Conservation (phyloP, 2,329 filamentous ascomycete species). For the Fusarium temperatum region DNA sequence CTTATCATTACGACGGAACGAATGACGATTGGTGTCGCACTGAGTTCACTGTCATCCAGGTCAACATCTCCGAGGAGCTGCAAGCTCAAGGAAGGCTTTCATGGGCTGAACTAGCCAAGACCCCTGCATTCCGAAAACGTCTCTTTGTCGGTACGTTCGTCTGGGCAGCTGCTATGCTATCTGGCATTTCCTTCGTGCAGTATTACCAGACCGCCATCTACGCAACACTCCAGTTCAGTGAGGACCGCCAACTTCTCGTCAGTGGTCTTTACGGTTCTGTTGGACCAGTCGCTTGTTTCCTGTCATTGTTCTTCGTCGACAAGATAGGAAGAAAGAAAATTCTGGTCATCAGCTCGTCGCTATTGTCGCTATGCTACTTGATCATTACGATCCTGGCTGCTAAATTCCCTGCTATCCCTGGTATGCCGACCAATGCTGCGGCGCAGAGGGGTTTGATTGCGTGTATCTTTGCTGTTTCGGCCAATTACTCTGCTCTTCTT, state of each 20-base stretch:
- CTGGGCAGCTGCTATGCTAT: conserved; percentile 54
- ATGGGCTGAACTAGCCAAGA: conserved; percentile 48
- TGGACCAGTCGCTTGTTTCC: conserved; percentile 49
- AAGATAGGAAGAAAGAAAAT: conserved; percentile 50
- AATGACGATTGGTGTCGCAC: conserved; percentile 50
- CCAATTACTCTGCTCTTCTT: conserved; percentile 50
- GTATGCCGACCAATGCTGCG: conserved; percentile 48
- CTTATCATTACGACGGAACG: conserved; percentile 48
- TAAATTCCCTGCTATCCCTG: conserved; percentile 48
- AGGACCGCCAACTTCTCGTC: conserved; percentile 51
- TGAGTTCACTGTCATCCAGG: conserved; percentile 48
- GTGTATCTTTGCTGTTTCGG: conserved; percentile 48
- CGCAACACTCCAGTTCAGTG: conserved; percentile 49
- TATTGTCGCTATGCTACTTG: conserved; percentile 49
- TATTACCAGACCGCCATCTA: conserved; percentile 55
- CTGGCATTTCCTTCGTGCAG: conserved; percentile 54
- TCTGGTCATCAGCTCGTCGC: conserved; percentile 47
- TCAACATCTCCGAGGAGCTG: conserved; percentile 49
- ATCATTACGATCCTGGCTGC: conserved; percentile 53
- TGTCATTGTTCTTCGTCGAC: conserved; percentile 52
- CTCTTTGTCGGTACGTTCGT: conserved; percentile 53
- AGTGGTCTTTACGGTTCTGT: conserved; percentile 53
- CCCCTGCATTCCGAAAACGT: conserved; percentile 47
- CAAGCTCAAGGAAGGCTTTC: conserved; percentile 40
- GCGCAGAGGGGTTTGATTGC: conserved; percentile 52